Conservation (phyloP, 441 rosid genomes). For the Eutrema salsugineum region DNA sequence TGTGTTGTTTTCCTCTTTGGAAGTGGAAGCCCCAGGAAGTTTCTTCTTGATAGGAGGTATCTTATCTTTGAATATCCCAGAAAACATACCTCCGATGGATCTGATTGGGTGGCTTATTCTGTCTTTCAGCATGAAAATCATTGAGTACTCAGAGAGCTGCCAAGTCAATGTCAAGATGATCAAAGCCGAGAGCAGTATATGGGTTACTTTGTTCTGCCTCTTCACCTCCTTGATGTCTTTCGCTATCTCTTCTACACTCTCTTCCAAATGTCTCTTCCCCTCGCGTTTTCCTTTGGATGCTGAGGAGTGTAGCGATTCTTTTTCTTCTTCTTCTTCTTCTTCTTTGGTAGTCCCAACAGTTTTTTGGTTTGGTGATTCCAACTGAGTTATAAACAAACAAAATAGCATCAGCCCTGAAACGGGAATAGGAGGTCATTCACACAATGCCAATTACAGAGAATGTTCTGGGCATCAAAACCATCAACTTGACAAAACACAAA, state of each 20-base stretch:
- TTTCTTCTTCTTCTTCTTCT: neutral
- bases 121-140: conserved; percentile 53
- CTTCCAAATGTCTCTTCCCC: conserved; percentile 5
- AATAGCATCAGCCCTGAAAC: neutral
- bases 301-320: neutral
- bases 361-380: conserved; percentile 13
- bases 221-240: conserved; percentile 57
- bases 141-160: conserved; percentile 81
- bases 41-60: conserved; percentile 4
- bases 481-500: neutral
- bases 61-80: conserved; percentile 35
- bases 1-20: conserved; percentile 1
- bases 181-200: conserved; percentile 65
- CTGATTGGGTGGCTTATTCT: conserved; percentile 60
- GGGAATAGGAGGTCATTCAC: neutral
- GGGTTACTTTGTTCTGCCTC: conserved; percentile 71
- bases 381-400: conserved; percentile 14
- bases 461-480: neutral
- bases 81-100: conserved; percentile 44
- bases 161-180: conserved; percentile 65
- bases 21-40: conserved; percentile 11
- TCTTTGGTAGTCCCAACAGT: neutral
- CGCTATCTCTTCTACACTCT: conserved; percentile 41
- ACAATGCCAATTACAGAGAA: neutral
- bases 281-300: conserved; percentile 11